Conservation (phyloP, 2,329 filamentous ascomycete genomes). For the Aureobasidium sp. region DNA sequence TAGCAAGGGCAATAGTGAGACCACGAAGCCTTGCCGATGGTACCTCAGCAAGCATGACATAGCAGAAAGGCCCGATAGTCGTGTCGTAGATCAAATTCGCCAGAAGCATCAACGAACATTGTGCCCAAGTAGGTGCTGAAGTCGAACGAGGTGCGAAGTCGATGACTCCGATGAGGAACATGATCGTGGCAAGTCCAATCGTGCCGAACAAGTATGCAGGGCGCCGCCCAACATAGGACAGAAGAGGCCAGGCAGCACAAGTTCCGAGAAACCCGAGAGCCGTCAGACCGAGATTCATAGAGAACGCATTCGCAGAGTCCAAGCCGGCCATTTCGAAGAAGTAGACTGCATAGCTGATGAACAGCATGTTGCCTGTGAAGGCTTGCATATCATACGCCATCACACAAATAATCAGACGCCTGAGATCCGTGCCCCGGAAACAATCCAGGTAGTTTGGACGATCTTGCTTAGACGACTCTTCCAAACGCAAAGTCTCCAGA, state of each 20-base stretch:
- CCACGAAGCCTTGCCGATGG: slow-evolving; percentile 12
- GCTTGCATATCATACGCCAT: slow-evolving; percentile 37
- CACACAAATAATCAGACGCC: slow-evolving; percentile 36
- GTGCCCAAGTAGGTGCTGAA: slow-evolving; percentile 30
- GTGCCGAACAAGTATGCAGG: slow-evolving; percentile 31
- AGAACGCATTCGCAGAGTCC: slow-evolving; percentile 30
- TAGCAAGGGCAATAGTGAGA: slow-evolving; percentile 15
- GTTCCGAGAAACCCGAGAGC: slow-evolving; percentile 36
- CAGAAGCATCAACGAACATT: slow-evolving; percentile 21
- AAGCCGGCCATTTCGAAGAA: slow-evolving; percentile 40
- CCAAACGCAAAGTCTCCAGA: not conserved
- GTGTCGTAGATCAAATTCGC: slow-evolving; percentile 11
- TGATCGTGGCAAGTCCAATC: slow-evolving; percentile 13
- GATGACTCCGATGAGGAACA: slow-evolving; percentile 32
- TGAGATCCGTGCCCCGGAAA: slow-evolving; percentile 33
- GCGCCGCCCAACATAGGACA: slow-evolving; percentile 31
- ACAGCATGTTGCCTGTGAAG: slow-evolving; percentile 32
- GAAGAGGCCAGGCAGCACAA: slow-evolving; percentile 32
- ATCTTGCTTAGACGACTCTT: not conserved
- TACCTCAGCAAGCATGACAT: slow-evolving; percentile 14
- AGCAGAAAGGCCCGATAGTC: slow-evolving; percentile 16
- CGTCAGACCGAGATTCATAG: slow-evolving; percentile 30
- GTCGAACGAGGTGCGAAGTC: slow-evolving; percentile 25
- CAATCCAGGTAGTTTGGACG: slow-evolving; percentile 26
- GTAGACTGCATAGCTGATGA: slow-evolving; percentile 37